Percentiles rank a stretch among this genome's conserved stretches.
Conservation (phyloP, 2,329 filamentous ascomycete species). For the Aspergillus sp. region DNA sequence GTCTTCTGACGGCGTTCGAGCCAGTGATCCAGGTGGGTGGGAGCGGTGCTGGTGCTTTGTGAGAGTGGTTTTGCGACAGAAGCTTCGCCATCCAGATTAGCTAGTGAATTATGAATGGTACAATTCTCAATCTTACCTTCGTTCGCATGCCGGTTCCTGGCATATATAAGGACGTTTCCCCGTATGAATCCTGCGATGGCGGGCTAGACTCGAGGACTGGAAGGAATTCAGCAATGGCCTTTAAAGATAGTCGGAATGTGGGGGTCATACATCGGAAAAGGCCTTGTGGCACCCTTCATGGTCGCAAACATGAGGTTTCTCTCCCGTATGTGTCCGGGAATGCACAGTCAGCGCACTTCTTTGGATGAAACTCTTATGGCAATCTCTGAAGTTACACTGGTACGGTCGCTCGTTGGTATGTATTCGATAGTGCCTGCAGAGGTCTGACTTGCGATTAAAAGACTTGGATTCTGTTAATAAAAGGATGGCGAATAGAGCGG, state of each 20-base stretch:
- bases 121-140: slow-evolving; percentile 27
- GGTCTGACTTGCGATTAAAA: slow-evolving; percentile 51
- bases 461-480: slow-evolving; percentile 30
- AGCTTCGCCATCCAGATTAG: slow-evolving; percentile 24
- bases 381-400: slow-evolving; percentile 44
- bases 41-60: slow-evolving; percentile 43
- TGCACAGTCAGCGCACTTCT: slow-evolving; percentile 49
- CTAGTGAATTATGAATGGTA: background rate
- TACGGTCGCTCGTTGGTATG: slow-evolving; percentile 51
- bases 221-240: slow-evolving; percentile 9
- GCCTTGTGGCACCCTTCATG: slow-evolving; percentile 44
- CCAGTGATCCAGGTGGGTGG: slow-evolving; percentile 34
- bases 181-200: slow-evolving; percentile 41
- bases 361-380: slow-evolving; percentile 50
- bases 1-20: slow-evolving; percentile 38
- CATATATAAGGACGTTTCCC: slow-evolving; percentile 43
- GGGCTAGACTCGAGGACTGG: slow-evolving; percentile 42
- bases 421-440: slow-evolving; percentile 48
- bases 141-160: slow-evolving; percentile 40
- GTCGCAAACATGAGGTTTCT: slow-evolving; percentile 46
- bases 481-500: background rate
- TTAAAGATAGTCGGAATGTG: background rate
- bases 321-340: slow-evolving; percentile 45
- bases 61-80: slow-evolving; percentile 43
- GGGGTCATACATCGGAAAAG: slow-evolving; percentile 42